Conservation (phyloP, 2,329 filamentous ascomycete species). For the Fusarium temperatum region DNA sequence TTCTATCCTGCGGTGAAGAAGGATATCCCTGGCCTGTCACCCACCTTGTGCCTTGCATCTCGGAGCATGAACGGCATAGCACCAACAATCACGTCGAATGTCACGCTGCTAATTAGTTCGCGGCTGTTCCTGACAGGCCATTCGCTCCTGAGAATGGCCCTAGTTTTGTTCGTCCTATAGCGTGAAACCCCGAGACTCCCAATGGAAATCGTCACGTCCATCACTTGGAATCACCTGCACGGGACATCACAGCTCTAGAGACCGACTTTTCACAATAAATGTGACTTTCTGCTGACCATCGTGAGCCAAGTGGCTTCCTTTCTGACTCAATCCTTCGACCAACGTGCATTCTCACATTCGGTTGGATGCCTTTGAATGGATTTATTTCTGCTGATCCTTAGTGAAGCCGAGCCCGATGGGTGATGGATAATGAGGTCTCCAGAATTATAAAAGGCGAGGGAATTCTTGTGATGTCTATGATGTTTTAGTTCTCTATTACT, state of each 20-base stretch:
- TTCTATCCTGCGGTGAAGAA: slow-evolving; percentile 13
- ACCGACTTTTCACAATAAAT: slow-evolving; percentile 26
- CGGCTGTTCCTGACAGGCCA: slow-evolving; percentile 27
- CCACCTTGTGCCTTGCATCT: slow-evolving; percentile 35
- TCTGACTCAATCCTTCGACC: slow-evolving; percentile 30
- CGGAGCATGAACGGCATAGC: slow-evolving; percentile 16
- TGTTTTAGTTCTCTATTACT: background rate
- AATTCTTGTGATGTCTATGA: background rate
- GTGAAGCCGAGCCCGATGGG: slow-evolving; percentile 2
- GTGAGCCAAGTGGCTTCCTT: slow-evolving; percentile 12
- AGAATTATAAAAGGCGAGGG: slow-evolving; percentile 20
- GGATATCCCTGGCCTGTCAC: slow-evolving; percentile 18
- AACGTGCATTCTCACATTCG: slow-evolving; percentile 31
- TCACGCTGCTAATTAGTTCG: slow-evolving; percentile 21
- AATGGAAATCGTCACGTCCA: slow-evolving; percentile 37
- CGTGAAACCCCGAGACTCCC: slow-evolving; percentile 32
- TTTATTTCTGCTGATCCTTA: slow-evolving; percentile 31
- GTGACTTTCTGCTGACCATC: slow-evolving; percentile 18
- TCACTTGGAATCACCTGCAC: slow-evolving; percentile 39
- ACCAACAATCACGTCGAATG: slow-evolving; percentile 13
- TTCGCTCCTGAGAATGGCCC: slow-evolving; percentile 20
- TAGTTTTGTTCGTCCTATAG: slow-evolving; percentile 28
- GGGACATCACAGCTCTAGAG: slow-evolving; percentile 35
- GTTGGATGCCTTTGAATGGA: slow-evolving; percentile 27
- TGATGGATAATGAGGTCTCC: background rate